Percentiles rank a stretch among this genome's conserved stretches.
These are phyloP conservation scores for Medicago arabica DNA, from an alignment of 306 rosid genomes.

Conservation along the genomic window DNA sequence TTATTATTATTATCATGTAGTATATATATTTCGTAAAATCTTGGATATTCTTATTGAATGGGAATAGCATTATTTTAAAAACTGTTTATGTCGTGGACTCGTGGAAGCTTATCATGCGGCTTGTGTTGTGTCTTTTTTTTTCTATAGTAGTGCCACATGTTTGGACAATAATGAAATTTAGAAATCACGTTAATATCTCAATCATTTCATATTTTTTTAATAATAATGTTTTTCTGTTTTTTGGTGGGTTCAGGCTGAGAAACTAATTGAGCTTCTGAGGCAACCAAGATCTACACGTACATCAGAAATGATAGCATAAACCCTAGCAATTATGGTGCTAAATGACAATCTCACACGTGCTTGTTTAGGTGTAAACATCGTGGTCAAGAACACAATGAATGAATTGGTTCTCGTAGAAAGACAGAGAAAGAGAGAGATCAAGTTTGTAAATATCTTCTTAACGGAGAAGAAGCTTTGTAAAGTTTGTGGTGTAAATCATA, in stretches of 20 bases:
- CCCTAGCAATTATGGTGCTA: constrained; percentile 23
- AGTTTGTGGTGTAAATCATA: constrained; percentile 47
- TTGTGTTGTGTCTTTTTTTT: constrained; percentile 7
- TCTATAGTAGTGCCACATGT: constrained; percentile 12
- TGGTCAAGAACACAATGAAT: not conserved
- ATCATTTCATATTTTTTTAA: not conserved
- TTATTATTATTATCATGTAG: not conserved
- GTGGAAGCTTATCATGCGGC: not conserved
- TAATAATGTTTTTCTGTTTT: not conserved
- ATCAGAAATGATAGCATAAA: constrained; percentile 55
- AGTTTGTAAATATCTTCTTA: constrained; percentile 64
- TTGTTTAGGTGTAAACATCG: constrained; percentile 14
- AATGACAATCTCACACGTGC: constrained; percentile 9
- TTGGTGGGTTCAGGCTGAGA: constrained; percentile 82
- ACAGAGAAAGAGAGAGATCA: constrained; percentile 9
- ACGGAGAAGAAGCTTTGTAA: constrained; percentile 53
- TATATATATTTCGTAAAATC: not conserved
- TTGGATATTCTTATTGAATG: constrained; percentile 29
- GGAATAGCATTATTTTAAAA: constrained; percentile 15
- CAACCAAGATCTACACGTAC: constrained; percentile 81
- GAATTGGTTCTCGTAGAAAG: constrained; percentile 31
- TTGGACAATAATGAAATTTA: constrained; percentile 10
- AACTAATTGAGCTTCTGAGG: constrained; percentile 87
- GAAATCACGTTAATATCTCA: not conserved
- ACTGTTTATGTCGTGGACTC: not conserved